Base-by-base conservation (phyloP, 129 eudicot genomes). In the Glebionis coronaria region DNA sequence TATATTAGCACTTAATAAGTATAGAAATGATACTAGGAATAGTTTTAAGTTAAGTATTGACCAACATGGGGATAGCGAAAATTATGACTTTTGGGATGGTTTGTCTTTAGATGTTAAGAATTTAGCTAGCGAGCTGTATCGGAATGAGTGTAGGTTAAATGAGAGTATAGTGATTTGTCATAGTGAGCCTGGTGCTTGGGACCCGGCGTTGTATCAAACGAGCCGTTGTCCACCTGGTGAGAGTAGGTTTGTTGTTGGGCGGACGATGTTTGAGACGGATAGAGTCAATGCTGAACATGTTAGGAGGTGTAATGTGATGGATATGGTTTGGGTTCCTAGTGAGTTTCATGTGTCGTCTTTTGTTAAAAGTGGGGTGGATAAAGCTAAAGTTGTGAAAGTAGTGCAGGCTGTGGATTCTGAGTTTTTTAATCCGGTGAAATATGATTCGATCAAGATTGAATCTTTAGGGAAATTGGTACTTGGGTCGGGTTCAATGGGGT, bases 141-240 rank as follows among this genome's bases (percentile, higher is more conserved):
- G 56, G 14, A 78, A 78, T 12, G 56, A 80, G 49, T 90, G 97
- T 76, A 71, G 76, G 27, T 46, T 72, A 35, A 70, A 90, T 23
- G 85, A 82, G 66, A 73, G 88, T 1, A 52, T 87, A 67, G 91
- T 79, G 7, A 68, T 90, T 9, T 90, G 97, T 79, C 97, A 90
- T 69, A 90, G 97, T 71, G 97, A 90, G 74, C 95, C 97, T 15
- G 97, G 97, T 64, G 97, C 97, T 74, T 90, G 97, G 97, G 47
- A 76, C 29, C 97, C 97, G 31, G 85, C 95, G 1, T 77, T 90
- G 71, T 90, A 82, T 76, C 70, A 90, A 62, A 90, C 97, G 0
- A 77, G 76, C 3, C 92, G 82, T 0, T 90, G 97, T 46, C 95
- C 97, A 0, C 87, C 88, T 1, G 15, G 38, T 0, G 59, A 76